These are phyloP conservation scores for Aspergillus spinulosporus DNA, from an alignment of 2,329 filamentous ascomycete species.

Conservation along the genomic window DNA sequence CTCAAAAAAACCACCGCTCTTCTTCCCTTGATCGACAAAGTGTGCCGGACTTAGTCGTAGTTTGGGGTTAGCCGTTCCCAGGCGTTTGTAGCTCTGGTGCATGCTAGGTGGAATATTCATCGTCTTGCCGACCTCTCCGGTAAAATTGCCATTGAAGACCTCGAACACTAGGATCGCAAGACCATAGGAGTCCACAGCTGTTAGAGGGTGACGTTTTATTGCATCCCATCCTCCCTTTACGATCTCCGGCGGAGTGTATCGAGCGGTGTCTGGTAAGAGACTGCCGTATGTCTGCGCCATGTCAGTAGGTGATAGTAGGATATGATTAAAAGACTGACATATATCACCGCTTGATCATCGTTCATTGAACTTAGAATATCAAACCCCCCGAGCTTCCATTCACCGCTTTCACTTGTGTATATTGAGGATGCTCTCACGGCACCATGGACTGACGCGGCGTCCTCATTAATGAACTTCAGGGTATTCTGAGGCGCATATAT, in stretches of 20 bases:
- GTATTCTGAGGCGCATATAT: slow-evolving; percentile 62
- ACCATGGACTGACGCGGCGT: slow-evolving; percentile 88
- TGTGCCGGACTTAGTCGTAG: slow-evolving; percentile 77
- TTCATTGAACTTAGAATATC: slow-evolving; percentile 93
- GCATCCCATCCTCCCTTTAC: slow-evolving; percentile 85
- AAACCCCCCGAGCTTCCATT: slow-evolving; percentile 96
- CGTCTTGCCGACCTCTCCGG: slow-evolving; percentile 74
- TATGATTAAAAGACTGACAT: slow-evolving; percentile 52
- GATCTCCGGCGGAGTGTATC: slow-evolving; percentile 86
- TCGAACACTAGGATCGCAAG: slow-evolving; percentile 84
- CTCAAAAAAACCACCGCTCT: slow-evolving; percentile 84
- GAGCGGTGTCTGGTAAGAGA: slow-evolving; percentile 76
- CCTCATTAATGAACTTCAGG: slow-evolving; percentile 92
- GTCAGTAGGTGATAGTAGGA: slow-evolving; percentile 15
- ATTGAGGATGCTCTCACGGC: slow-evolving; percentile 81
- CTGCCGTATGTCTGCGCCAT: slow-evolving; percentile 73
- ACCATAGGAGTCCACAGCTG: slow-evolving; percentile 83
- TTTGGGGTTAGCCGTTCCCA: slow-evolving; percentile 88
- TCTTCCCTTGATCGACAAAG: slow-evolving; percentile 85
- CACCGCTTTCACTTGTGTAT: slow-evolving; percentile 92
- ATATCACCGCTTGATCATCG: slow-evolving; percentile 91
- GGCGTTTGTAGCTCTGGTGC: slow-evolving; percentile 86
- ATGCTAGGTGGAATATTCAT: slow-evolving; percentile 84
- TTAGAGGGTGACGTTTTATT: slow-evolving; percentile 77
- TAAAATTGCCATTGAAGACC: slow-evolving; percentile 84